phyloP scores from a whole-genome alignment of 1,284 basidiomycete species.

The Coniferiporia weirii region DNA sequence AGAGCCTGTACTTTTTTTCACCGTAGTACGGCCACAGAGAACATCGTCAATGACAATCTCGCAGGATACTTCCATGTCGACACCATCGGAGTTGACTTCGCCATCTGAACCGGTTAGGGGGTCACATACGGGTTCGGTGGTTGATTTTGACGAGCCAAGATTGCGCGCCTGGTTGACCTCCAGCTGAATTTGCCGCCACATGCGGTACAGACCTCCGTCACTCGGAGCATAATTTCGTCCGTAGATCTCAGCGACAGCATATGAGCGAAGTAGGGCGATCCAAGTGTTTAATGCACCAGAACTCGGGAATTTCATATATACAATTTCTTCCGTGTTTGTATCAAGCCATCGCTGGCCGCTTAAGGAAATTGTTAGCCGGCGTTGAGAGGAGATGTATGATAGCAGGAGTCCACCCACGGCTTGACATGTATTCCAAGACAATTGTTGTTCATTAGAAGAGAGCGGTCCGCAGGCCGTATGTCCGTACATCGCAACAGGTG shows the following conservation, averaged over 20 bases:
- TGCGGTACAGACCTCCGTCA: constrained; percentile 75
- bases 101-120: constrained; percentile 20
- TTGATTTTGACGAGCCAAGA: constrained; percentile 44
- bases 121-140: constrained; percentile 24
- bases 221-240: constrained; percentile 47
- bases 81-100: constrained; percentile 41
- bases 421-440: constrained; percentile 64
- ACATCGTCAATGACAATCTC: constrained; percentile 61
- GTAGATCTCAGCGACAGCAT: constrained; percentile 72
- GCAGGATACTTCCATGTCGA: constrained; percentile 65
- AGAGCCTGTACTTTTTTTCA: constrained; percentile 57
- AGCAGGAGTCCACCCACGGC: constrained; percentile 37
- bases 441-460: constrained; percentile 65
- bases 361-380: constrained; percentile 6
- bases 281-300: constrained; percentile 59
- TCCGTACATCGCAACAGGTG: constrained; percentile 70
- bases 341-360: constrained; percentile 62
- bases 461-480: constrained; percentile 63
- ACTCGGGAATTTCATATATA: constrained; percentile 64
- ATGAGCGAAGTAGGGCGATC: constrained; percentile 70
- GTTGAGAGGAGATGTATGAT: neutral
- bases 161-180: constrained; percentile 65
- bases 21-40: constrained; percentile 64
- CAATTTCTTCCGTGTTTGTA: constrained; percentile 50
- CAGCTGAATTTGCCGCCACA: constrained; percentile 78